Conservation (phyloP, 768 basidiomycete genomes). For the Mycena metata region DNA sequence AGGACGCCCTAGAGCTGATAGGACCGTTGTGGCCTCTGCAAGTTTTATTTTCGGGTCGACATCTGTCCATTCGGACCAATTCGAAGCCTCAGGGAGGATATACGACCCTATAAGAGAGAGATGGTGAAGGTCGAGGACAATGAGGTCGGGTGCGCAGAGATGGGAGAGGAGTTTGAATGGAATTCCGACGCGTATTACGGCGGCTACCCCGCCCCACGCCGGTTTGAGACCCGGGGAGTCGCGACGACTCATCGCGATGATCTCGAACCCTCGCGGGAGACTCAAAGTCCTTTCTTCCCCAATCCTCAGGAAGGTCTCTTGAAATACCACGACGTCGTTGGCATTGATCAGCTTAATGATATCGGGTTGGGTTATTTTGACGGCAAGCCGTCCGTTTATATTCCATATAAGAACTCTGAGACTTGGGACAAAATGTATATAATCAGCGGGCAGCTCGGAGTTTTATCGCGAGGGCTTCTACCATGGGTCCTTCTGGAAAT, state of each 20-base stretch:
- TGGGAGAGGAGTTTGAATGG: not conserved
- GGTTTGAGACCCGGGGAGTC: not conserved
- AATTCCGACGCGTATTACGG: not conserved
- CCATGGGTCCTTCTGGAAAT: not conserved
- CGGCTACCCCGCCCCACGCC: not conserved
- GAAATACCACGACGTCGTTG: too few species aligned
- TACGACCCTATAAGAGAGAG: not conserved
- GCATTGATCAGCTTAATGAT: too few species aligned
- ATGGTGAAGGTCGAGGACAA: not conserved
- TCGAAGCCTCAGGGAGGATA: not conserved
- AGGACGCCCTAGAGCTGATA: not conserved
- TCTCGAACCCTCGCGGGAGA: not conserved
- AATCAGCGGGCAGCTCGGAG: not conserved
- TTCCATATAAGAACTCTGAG: slow-evolving; percentile 19
- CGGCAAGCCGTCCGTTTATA: slow-evolving; percentile 20
- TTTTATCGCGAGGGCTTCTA: not conserved
- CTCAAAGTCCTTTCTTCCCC: slow-evolving; percentile 19
- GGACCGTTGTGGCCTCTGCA: not conserved
- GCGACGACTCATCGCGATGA: slow-evolving; percentile 18
- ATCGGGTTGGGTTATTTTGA: too few species aligned
- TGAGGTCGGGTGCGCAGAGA: not conserved
- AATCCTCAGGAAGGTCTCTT: too few species aligned
- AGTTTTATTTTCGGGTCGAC: not conserved
- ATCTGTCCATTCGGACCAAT: not conserved
- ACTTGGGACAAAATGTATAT: not conserved